Percentiles rank a stretch among this genome's conserved stretches.
phyloP scores from a whole-genome alignment of 225 moss, liverwort and hornwort species.

The Straminergon stramineum region DNA sequence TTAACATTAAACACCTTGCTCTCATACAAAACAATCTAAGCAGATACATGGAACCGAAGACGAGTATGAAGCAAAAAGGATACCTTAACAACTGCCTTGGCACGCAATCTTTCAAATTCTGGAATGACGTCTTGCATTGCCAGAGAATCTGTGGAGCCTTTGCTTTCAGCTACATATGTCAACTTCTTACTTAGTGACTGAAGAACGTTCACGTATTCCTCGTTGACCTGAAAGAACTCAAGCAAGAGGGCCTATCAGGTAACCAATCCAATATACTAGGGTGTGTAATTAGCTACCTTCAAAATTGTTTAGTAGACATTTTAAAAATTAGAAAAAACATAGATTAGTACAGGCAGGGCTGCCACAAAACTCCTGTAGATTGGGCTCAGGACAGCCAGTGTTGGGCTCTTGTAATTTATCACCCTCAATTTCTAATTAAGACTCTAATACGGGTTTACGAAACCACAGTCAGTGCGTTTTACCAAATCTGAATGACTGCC shows the following conservation, averaged over 20 bases:
- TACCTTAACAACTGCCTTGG: constrained; percentile 86
- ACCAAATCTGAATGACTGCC: background rate
- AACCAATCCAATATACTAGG: background rate
- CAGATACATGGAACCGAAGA: background rate
- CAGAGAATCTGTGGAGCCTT: constrained; percentile 64
- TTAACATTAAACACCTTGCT: background rate
- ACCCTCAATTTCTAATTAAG: background rate
- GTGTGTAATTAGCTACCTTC: background rate
- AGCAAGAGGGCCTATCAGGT: background rate
- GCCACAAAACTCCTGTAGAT: background rate
- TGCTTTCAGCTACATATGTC: constrained; percentile 64
- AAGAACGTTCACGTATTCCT: constrained; percentile 76
- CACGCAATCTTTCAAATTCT: constrained; percentile 84
- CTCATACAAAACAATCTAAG: background rate
- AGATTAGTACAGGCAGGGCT: background rate
- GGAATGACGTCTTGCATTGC: constrained; percentile 92
- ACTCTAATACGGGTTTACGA: background rate
- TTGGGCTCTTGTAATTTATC: background rate
- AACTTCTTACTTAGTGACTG: constrained; percentile 88
- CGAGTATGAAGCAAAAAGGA: background rate
- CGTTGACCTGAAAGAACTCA: constrained; percentile 66
- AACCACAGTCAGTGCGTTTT: background rate
- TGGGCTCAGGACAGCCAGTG: background rate
- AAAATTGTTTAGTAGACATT: background rate
- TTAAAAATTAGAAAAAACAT: background rate